phyloP scores from a whole-genome alignment of 2,329 filamentous ascomycete species.

The Aspergillus sp. region DNA sequence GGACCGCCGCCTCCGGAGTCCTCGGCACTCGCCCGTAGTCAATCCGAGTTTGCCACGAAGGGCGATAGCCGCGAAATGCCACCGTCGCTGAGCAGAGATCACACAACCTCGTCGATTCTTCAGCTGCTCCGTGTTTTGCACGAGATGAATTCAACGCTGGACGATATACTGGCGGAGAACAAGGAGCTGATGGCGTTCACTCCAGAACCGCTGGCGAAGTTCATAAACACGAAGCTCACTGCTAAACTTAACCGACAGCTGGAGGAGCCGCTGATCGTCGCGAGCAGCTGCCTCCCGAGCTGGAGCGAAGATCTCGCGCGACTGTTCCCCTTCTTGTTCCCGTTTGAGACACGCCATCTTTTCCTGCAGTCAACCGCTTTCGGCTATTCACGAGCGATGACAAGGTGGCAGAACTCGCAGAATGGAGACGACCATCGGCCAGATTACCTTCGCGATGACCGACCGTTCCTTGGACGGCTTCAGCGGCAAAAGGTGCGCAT shows the following conservation, averaged over 20 bases:
- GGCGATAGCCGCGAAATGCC: slow-evolving; percentile 57
- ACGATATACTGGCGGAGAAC: slow-evolving; percentile 76
- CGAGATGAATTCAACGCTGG: slow-evolving; percentile 83
- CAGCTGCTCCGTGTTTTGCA: slow-evolving; percentile 83
- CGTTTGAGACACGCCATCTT: slow-evolving; percentile 91
- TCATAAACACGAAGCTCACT: slow-evolving; percentile 96
- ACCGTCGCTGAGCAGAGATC: slow-evolving; percentile 70
- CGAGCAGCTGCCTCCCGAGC: slow-evolving; percentile 86
- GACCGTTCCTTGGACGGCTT: slow-evolving; percentile 80
- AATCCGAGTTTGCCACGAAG: slow-evolving; percentile 41
- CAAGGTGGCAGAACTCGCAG: slow-evolving; percentile 89
- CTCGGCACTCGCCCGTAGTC: slow-evolving; percentile 48
- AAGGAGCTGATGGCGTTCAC: slow-evolving; percentile 62
- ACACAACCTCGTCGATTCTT: slow-evolving; percentile 77
- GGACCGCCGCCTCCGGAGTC: slow-evolving; percentile 72
- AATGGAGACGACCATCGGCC: slow-evolving; percentile 68
- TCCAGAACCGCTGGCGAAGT: slow-evolving; percentile 77
- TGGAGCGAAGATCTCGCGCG: slow-evolving; percentile 95
- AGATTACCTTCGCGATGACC: slow-evolving; percentile 75
- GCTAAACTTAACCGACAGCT: slow-evolving; percentile 95
- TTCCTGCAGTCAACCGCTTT: slow-evolving; percentile 98
- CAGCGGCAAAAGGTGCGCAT: slow-evolving; percentile 98
- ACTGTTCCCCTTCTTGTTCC: slow-evolving; percentile 92
- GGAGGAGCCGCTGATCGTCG: slow-evolving; percentile 92
- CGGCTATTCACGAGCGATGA: slow-evolving; percentile 95